phyloP scores from a whole-genome alignment of 768 basidiomycete genomes.

The Russula virescens region DNA sequence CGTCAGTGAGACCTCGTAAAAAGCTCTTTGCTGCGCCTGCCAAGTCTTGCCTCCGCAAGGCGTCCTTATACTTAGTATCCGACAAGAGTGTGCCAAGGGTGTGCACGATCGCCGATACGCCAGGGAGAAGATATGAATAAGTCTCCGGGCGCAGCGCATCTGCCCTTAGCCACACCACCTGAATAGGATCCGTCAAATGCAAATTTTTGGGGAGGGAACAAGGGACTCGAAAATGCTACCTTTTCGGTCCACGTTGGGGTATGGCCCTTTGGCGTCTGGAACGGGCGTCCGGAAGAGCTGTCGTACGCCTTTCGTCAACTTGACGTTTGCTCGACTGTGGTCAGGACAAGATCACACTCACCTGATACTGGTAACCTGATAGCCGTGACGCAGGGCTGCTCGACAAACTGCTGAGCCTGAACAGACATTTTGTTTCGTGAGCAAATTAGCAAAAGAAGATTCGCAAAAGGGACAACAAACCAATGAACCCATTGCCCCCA shows the following conservation, averaged over 20 bases:
- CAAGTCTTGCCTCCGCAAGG: conserved; percentile 55
- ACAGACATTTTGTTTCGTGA: background rate
- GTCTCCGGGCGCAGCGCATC: conserved; percentile 74
- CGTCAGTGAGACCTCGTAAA: conserved; percentile 35
- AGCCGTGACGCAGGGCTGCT: conserved; percentile 76
- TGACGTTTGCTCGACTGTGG: too few relatives aligned
- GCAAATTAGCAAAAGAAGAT: background rate
- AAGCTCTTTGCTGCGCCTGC: conserved; percentile 46
- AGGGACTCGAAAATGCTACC: conserved; percentile 37
- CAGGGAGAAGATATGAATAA: conserved; percentile 62
- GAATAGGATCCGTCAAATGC: conserved; percentile 8
- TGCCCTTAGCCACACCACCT: conserved; percentile 87
- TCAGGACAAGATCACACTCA: conserved; percentile 30
- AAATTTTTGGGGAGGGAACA: conserved; percentile 4
- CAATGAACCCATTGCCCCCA: conserved; percentile 98
- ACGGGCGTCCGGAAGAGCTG: conserved; percentile 85
- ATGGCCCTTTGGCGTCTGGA: conserved; percentile 85
- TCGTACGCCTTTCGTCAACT: background rate
- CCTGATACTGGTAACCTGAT: conserved; percentile 89
- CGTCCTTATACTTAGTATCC: conserved; percentile 71
- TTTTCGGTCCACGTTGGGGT: conserved; percentile 78
- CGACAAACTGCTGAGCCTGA: conserved; percentile 91
- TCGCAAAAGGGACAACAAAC: conserved; percentile 34
- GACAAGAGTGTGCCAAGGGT: conserved; percentile 90
- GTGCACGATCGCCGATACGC: conserved; percentile 78